A percentile compares a stretch with the other conserved stretches of the same genome.
phyloP scores from a whole-genome alignment of 345 rosid species.

The Arabidopsis arenosa region DNA sequence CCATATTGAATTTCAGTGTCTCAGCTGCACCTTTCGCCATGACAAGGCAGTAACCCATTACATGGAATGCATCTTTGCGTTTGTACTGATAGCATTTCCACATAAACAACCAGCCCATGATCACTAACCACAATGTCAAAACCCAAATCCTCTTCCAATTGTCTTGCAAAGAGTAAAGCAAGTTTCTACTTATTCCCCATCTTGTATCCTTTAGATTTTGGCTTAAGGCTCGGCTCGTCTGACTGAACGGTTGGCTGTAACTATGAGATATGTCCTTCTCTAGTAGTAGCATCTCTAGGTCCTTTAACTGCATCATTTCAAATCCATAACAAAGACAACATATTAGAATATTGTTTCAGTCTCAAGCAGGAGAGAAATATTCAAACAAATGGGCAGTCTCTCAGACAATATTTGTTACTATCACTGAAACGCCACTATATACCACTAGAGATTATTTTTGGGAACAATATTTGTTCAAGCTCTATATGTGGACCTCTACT shows the following conservation, averaged over 20 bases:
- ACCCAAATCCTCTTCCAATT: slow-evolving; percentile 94
- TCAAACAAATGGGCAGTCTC: not conserved
- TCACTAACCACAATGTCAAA: slow-evolving; percentile 68
- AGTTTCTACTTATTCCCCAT: slow-evolving; percentile 53
- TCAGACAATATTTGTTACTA: not conserved
- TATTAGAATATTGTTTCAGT: slow-evolving; percentile 24
- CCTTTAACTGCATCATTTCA: slow-evolving; percentile 71
- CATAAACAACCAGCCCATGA: slow-evolving; percentile 71
- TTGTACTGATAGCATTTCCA: slow-evolving; percentile 87
- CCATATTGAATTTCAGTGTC: slow-evolving; percentile 94
- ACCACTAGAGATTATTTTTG: slow-evolving; percentile 3
- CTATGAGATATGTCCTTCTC: slow-evolving; percentile 83
- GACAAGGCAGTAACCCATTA: slow-evolving; percentile 92
- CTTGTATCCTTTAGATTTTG: slow-evolving; percentile 78
- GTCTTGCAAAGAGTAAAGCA: slow-evolving; percentile 69
- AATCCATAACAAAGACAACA: not conserved
- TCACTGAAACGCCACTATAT: not conserved
- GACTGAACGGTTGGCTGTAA: slow-evolving; percentile 90
- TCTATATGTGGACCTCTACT: slow-evolving; percentile 12
- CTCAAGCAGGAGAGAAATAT: not conserved
- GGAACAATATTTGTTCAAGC: not conserved
- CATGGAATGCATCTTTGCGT: slow-evolving; percentile 61
- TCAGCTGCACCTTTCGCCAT: slow-evolving; percentile 95
- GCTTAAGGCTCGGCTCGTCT: slow-evolving; percentile 93
- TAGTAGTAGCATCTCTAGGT: slow-evolving; percentile 85